These are phyloP conservation scores for Pseudocercospora macadamiae DNA, from an alignment of 2,329 filamentous ascomycete genomes.

Conservation along the genomic window DNA sequence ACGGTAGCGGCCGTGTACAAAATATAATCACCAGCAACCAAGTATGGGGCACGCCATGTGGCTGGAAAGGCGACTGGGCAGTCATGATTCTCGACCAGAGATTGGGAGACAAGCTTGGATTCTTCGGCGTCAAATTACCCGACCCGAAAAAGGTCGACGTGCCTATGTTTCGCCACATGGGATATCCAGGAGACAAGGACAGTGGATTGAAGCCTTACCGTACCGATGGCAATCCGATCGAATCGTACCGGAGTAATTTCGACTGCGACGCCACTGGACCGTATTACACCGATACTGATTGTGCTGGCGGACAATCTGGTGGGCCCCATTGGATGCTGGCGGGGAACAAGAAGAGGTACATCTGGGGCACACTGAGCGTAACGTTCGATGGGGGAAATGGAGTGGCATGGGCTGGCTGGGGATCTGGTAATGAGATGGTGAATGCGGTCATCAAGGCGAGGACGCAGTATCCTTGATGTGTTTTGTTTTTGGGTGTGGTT, in stretches of 20 bases:
- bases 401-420: constrained; percentile 16
- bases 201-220: constrained; percentile 16
- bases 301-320: constrained; percentile 19
- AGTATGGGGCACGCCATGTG: constrained; percentile 14
- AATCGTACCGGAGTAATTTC: constrained; percentile 3
- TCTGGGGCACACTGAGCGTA: constrained; percentile 17
- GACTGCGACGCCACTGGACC: constrained; percentile 18
- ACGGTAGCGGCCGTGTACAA: constrained; percentile 9
- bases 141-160: not conserved
- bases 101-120: constrained; percentile 14
- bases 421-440: constrained; percentile 15
- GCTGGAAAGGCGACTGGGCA: constrained; percentile 20
- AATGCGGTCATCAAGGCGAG: constrained; percentile 11
- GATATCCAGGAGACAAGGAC: constrained; percentile 19
- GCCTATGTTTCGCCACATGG: constrained; percentile 11
- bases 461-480: constrained; percentile 10
- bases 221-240: constrained; percentile 13
- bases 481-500: constrained; percentile 4
- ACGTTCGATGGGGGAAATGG: constrained; percentile 14
- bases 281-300: constrained; percentile 20
- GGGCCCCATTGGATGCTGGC: constrained; percentile 16
- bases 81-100: constrained; percentile 14
- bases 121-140: constrained; percentile 15
- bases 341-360: constrained; percentile 6
- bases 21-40: not conserved